These are phyloP conservation scores for Metschnikowia anglica DNA, from an alignment of 805 yeast genomes.

Conservation along the genomic window DNA sequence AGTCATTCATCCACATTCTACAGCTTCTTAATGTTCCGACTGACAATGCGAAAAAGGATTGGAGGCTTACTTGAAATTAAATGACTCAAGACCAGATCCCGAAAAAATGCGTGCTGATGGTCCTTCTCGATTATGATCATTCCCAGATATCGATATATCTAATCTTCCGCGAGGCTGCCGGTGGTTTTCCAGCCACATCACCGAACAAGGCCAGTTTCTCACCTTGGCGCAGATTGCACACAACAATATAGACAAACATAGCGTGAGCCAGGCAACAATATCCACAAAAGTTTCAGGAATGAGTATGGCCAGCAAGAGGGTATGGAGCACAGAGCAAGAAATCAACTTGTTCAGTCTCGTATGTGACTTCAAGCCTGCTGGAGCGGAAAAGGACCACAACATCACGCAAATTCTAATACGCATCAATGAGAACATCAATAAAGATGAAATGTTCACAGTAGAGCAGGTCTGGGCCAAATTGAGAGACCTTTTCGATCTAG, in stretches of 20 bases:
- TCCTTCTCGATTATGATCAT: too few relatives aligned
- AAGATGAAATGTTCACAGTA: conserved; percentile 35
- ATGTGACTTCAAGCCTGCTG: conserved; percentile 69
- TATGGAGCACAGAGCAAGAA: conserved; percentile 65
- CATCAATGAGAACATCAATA: conserved; percentile 30
- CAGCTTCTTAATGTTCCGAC: too few relatives aligned
- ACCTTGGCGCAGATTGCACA: conserved; percentile 5
- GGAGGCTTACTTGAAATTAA: too few relatives aligned
- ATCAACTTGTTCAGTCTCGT: conserved; percentile 58
- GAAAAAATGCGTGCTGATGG: too few relatives aligned
- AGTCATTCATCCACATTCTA: too few relatives aligned
- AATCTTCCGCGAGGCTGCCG: too few relatives aligned
- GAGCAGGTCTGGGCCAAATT: conserved; percentile 60
- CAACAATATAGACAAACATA: background rate
- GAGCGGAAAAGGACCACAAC: conserved; percentile 46
- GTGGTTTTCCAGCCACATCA: background rate
- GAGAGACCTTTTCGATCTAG: conserved; percentile 51
- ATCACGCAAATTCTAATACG: conserved; percentile 42
- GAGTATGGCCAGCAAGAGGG: conserved; percentile 4
- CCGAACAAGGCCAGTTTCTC: background rate
- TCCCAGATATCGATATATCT: too few relatives aligned
- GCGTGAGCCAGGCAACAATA: background rate
- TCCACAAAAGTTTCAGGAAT: background rate
- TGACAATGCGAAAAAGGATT: too few relatives aligned
- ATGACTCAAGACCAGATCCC: too few relatives aligned